Conservation (phyloP, 345 rosid species). For the Cardamine occulta region DNA sequence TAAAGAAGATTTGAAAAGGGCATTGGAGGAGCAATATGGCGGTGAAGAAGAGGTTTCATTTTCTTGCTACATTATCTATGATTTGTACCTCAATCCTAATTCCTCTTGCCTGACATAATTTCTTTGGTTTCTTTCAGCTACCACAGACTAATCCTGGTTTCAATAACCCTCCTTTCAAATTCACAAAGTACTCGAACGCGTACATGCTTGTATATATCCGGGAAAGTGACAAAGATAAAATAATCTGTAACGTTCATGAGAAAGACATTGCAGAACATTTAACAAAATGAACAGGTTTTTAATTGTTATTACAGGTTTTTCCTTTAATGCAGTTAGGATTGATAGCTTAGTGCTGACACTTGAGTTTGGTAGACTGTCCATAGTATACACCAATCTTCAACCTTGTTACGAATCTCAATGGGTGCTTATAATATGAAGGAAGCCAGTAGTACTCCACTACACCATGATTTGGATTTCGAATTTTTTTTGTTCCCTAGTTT, state of each 20-base stretch:
- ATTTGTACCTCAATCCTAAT: constrained; percentile 11
- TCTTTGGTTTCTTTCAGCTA: constrained; percentile 57
- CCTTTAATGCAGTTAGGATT: constrained; percentile 10
- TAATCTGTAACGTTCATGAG: constrained; percentile 94
- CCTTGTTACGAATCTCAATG: constrained; percentile 14
- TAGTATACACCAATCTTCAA: not conserved
- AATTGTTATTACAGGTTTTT: constrained; percentile 8
- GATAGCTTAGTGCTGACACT: not conserved
- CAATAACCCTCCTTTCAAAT: constrained; percentile 86
- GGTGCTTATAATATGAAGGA: constrained; percentile 14
- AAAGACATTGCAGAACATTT: constrained; percentile 95
- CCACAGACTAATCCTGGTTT: constrained; percentile 95
- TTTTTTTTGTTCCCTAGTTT: no score
- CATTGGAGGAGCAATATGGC: constrained; percentile 96
- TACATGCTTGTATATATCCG: constrained; percentile 99
- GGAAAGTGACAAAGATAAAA: constrained; percentile 95
- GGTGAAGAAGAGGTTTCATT: constrained; percentile 91
- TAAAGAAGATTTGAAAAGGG: constrained; percentile 90
- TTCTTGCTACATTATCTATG: constrained; percentile 12
- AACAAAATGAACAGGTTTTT: constrained; percentile 71
- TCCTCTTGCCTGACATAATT: constrained; percentile 33
- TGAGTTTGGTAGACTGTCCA: constrained; percentile 22
- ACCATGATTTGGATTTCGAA: no score
- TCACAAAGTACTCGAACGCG: constrained; percentile 93
- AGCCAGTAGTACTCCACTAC: no score